These are phyloP conservation scores for Boletus rubescentipes DNA, from an alignment of 768 basidiomycete species.

Conservation along the genomic window DNA sequence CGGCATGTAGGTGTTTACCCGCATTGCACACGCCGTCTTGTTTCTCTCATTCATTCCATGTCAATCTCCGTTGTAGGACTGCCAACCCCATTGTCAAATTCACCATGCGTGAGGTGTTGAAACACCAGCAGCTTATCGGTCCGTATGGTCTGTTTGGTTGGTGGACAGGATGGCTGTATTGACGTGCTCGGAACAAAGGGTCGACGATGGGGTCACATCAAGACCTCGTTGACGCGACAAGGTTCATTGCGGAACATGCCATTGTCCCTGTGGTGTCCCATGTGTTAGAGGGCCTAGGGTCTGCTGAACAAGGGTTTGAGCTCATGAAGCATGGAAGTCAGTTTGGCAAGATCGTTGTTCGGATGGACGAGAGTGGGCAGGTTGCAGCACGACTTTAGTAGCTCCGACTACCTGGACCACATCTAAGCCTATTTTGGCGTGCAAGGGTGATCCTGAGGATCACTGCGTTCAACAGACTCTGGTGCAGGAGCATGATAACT, in stretches of 20 bases:
- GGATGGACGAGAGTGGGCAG: conserved; percentile 33
- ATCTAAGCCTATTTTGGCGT: neutral
- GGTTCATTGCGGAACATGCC: conserved; percentile 62
- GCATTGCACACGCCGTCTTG: neutral
- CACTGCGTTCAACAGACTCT: neutral
- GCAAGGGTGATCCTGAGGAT: neutral
- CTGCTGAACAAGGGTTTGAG: conserved; percentile 69
- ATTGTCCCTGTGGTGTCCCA: conserved; percentile 72
- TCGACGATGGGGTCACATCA: conserved; percentile 82
- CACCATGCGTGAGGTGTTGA: conserved; percentile 78
- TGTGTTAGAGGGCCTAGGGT: conserved; percentile 64
- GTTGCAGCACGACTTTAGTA: conserved; percentile 26
- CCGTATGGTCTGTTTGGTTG: conserved; percentile 14
- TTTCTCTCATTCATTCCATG: conserved; percentile 3
- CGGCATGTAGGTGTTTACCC: conserved; percentile 49
- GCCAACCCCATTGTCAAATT: conserved; percentile 56
- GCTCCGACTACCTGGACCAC: neutral
- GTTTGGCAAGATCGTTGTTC: conserved; percentile 77
- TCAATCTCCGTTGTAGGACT: conserved; percentile 48
- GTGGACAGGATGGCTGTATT: conserved; percentile 5
- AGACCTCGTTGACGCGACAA: conserved; percentile 70
- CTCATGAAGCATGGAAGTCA: conserved; percentile 61
- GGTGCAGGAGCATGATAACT: neutral
- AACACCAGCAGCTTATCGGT: conserved; percentile 75
- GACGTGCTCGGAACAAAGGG: conserved; percentile 42